phyloP scores from a whole-genome alignment of 306 rosid genomes.

The Fragaria iinumae region DNA sequence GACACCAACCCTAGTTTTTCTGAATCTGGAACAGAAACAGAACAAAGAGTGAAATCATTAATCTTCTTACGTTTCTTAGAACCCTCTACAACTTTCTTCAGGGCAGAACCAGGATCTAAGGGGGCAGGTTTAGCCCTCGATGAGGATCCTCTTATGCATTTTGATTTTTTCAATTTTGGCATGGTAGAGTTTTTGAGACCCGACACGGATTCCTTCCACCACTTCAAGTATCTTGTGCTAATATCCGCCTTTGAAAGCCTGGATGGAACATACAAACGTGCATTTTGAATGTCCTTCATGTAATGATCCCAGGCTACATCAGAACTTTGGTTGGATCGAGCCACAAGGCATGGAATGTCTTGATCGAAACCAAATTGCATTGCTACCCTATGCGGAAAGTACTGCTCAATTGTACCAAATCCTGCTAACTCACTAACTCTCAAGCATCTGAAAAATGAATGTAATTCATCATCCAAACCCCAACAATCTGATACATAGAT shows the following conservation, averaged over 20 bases:
- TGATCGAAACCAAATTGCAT: not conserved
- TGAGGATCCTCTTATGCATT: not conserved
- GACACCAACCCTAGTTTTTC: not conserved
- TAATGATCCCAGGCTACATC: slow-evolving; percentile 42
- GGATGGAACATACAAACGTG: not conserved
- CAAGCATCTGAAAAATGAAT: slow-evolving; percentile 31
- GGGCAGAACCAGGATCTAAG: not conserved
- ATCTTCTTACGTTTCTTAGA: not conserved
- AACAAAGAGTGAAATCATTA: not conserved
- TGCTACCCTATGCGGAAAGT: slow-evolving; percentile 55
- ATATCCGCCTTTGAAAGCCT: not conserved
- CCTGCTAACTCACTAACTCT: slow-evolving; percentile 47
- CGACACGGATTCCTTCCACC: not conserved
- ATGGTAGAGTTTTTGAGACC: not conserved
- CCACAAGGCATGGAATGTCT: slow-evolving; percentile 29
- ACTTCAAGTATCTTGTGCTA: not conserved
- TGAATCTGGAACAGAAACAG: not conserved
- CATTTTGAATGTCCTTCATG: slow-evolving; percentile 19
- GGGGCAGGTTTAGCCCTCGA: not conserved
- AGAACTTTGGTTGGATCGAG: too few species aligned
- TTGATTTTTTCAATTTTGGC: not conserved
- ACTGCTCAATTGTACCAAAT: slow-evolving; percentile 31
- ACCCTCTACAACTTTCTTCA: not conserved
- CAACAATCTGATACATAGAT: slow-evolving; percentile 12
- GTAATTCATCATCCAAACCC: slow-evolving; percentile 17